Evolutionary conservation across 1,284 basidiomycete genomes (phyloP).

Genomic region (Sparassis latifolia): DNA sequence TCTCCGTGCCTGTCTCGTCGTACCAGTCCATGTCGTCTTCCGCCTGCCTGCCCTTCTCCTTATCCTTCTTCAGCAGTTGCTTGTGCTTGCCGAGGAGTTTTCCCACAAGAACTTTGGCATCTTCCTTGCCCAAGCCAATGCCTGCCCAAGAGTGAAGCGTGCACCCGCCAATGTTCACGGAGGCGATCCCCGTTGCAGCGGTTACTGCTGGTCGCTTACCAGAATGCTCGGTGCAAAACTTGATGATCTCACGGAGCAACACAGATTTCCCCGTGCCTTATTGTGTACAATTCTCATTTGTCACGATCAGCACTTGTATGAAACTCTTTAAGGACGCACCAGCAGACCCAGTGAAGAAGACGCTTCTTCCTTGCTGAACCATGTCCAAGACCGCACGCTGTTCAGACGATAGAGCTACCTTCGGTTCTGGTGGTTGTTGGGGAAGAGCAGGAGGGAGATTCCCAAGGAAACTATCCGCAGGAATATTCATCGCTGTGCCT

Average conservation of each 20-base stretch:
- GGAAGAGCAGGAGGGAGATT: not conserved
- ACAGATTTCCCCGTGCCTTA: constrained; percentile 94
- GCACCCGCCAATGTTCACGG: constrained; percentile 89
- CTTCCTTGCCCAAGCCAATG: constrained; percentile 78
- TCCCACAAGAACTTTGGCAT: constrained; percentile 52
- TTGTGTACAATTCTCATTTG: not conserved
- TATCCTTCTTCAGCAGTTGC: constrained; percentile 40
- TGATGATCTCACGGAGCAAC: constrained; percentile 86
- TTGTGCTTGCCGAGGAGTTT: constrained; percentile 48
- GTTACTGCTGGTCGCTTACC: constrained; percentile 43
- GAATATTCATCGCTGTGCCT: not conserved
- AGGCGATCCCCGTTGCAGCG: constrained; percentile 83
- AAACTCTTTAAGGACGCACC: constrained; percentile 31
- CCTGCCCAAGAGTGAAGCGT: constrained; percentile 94
- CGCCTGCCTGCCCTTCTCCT: constrained; percentile 4
- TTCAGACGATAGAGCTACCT: constrained; percentile 36
- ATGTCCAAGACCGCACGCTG: constrained; percentile 52
- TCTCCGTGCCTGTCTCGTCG: constrained; percentile 3
- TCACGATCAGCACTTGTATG: not conserved
- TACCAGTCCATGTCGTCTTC: constrained; percentile 30
- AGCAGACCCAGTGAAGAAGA: constrained; percentile 81
- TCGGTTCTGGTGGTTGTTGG: not conserved
- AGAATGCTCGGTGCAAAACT: constrained; percentile 20
- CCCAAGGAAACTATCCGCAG: not conserved
- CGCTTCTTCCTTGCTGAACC: constrained; percentile 51